A percentile compares a stretch with the other conserved stretches of the same genome.
These are phyloP conservation scores for Boletellus ananas DNA, from an alignment of 768 basidiomycete genomes.

Conservation along the genomic window DNA sequence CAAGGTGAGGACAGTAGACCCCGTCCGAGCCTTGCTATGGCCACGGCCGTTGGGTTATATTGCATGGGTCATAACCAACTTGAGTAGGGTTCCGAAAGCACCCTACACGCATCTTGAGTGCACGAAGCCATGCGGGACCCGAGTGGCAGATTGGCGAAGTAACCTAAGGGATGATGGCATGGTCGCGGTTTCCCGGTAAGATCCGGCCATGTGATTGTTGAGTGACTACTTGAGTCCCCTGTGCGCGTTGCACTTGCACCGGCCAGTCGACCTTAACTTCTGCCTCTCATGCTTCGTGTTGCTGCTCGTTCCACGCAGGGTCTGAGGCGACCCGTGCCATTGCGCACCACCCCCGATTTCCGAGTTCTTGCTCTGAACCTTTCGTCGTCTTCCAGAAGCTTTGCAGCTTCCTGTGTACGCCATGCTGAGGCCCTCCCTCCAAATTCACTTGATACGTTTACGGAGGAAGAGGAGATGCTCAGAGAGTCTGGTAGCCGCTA, in stretches of 20 bases:
- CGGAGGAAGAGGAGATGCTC: slow-evolving; percentile 93
- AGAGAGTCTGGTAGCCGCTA: slow-evolving; percentile 73
- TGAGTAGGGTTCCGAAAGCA: no score
- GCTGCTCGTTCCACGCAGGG: slow-evolving; percentile 15
- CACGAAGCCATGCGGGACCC: no score
- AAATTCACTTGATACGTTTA: slow-evolving; percentile 75
- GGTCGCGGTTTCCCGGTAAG: no score
- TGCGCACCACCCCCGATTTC: background rate
- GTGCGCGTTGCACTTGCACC: background rate
- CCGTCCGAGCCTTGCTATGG: no score
- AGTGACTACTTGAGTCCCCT: no score
- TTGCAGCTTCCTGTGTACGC: slow-evolving; percentile 23
- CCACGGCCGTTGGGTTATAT: no score
- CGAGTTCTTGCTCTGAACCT: background rate
- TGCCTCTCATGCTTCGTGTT: slow-evolving; percentile 24
- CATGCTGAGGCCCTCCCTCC: slow-evolving; percentile 31
- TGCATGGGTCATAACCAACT: no score
- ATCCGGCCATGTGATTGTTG: slow-evolving; percentile 19
- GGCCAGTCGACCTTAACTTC: background rate
- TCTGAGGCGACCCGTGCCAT: background rate
- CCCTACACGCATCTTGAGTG: no score
- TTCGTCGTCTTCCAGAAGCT: slow-evolving; percentile 13
- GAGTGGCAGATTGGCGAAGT: no score
- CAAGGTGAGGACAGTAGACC: no score
- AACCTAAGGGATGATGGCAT: no score